phyloP scores from a whole-genome alignment of 306 rosid species.

The Canavalia ensiformis region DNA sequence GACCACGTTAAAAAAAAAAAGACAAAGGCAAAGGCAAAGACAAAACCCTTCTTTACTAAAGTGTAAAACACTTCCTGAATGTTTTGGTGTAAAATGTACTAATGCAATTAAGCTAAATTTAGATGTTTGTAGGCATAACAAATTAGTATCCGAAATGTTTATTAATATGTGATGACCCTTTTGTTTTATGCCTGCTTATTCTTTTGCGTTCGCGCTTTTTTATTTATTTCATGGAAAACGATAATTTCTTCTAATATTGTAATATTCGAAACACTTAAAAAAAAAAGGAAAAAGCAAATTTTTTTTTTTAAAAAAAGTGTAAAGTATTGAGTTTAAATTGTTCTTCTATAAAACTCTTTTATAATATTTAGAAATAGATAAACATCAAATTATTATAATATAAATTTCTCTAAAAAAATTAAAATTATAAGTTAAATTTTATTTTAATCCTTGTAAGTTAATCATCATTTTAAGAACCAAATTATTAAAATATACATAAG shows the following conservation, averaged over 20 bases:
- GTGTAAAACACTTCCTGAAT: neutral
- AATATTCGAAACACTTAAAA: neutral
- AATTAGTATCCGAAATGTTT: neutral
- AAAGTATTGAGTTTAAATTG: neutral
- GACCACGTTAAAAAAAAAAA: neutral
- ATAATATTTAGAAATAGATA: neutral
- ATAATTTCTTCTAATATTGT: neutral
- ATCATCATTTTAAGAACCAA: neutral
- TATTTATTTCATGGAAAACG: neutral
- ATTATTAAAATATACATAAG: neutral
- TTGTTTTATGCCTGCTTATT: neutral
- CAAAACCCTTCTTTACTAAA: neutral
- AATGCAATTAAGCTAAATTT: neutral
- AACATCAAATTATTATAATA: neutral
- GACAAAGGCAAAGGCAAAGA: neutral
- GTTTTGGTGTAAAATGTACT: neutral
- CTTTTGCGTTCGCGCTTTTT: neutral
- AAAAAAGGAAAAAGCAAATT: neutral
- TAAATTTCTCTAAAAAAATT: neutral
- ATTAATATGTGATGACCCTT: neutral
- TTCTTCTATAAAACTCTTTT: neutral
- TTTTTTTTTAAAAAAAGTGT: neutral
- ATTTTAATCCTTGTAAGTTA: neutral
- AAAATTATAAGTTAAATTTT: neutral
- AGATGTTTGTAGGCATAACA: neutral